Evolutionary conservation across 1,284 basidiomycete species (phyloP), one percentile per base, ranked within the genome.

Genomic region (Ceratobasidium sp.): DNA sequence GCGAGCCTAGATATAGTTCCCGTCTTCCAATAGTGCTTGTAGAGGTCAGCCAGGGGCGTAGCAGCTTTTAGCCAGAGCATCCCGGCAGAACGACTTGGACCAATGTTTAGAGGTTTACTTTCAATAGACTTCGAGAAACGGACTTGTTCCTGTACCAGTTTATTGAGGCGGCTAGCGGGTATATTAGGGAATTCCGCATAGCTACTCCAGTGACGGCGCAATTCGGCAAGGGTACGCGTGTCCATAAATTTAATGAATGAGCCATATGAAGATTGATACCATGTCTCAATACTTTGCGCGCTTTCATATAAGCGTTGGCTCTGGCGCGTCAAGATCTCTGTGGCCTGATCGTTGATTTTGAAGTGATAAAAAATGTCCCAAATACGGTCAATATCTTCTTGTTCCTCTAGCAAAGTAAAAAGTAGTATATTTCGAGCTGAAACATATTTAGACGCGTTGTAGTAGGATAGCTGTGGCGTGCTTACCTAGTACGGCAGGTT

Each of bases 361-460:
- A 77, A 69, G 26, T 77, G 66, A 39, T 68, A 77, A 23, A 77
- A 77, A 18, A 69, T 51, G 23, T 69, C 55, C 75, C 66, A 77
- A 0, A 69, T 44, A 2, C 20, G 13, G 4, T 77, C 55, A 9
- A 69, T 23, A 39, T 15, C 12, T 26, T 77, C 66, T 0, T 23
- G 7, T 5, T 60, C 42, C 13, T 69, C 66, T 13, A 77, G 20
- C 3, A 77, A 51, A 5, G 66, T 44, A 15, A 77, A 69, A 0
- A 77, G 26, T 15, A 69, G 33, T 7, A 69, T 61, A 23, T 77
- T 69, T 15, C 75, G 75, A 5, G 75, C 75, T 44, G 42, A 28
- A 3, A 18, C 7, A 0, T n/a, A 23, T 5, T 18, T 42, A n/a
- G n/a, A n/a, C n/a, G n/a, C n/a, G n/a, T n/a, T n/a, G n/a, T n/a